Conservation (phyloP, 768 basidiomycete species). For the Termitomyces sp. region DNA sequence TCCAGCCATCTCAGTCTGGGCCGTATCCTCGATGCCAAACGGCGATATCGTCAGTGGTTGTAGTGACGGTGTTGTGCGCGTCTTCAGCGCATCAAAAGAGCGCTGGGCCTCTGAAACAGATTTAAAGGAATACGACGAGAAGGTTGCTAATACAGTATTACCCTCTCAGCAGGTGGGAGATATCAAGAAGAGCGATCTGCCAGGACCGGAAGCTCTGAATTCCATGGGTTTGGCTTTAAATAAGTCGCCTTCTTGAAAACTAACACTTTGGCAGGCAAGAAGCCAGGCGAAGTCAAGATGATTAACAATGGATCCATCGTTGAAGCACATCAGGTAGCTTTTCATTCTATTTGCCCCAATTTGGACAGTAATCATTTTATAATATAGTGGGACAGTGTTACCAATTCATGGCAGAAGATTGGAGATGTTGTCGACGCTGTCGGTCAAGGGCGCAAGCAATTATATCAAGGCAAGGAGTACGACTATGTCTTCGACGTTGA, state of each 20-base stretch:
- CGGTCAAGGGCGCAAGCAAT: conserved; percentile 82
- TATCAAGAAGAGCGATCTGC: conserved; percentile 87
- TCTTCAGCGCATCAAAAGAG: conserved; percentile 74
- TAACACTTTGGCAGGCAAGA: conserved; percentile 56
- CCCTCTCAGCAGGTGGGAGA: conserved; percentile 88
- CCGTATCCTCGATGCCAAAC: conserved; percentile 82
- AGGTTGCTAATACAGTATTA: conserved; percentile 73
- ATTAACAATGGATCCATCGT: conserved; percentile 73
- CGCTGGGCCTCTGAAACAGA: conserved; percentile 68
- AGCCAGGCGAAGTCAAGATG: conserved; percentile 92
- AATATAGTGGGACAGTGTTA: conserved; percentile 72
- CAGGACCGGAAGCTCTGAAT: conserved; percentile 76
- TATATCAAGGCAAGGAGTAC: conserved; percentile 92
- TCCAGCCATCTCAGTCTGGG: conserved; percentile 97
- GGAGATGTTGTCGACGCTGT: conserved; percentile 96
- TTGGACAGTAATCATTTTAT: neutral
- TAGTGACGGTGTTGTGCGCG: conserved; percentile 82
- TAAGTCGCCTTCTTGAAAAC: neutral
- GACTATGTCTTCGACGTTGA: conserved; percentile 99
- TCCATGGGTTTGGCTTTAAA: conserved; percentile 50
- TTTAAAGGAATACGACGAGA: conserved; percentile 65
- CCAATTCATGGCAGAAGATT: conserved; percentile 81
- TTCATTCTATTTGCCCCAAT: conserved; percentile 1
- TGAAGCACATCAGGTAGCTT: conserved; percentile 79
- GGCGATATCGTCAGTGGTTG: conserved; percentile 90